Conservation (phyloP, 768 basidiomycete genomes). For the Sutorius australiensis region DNA sequence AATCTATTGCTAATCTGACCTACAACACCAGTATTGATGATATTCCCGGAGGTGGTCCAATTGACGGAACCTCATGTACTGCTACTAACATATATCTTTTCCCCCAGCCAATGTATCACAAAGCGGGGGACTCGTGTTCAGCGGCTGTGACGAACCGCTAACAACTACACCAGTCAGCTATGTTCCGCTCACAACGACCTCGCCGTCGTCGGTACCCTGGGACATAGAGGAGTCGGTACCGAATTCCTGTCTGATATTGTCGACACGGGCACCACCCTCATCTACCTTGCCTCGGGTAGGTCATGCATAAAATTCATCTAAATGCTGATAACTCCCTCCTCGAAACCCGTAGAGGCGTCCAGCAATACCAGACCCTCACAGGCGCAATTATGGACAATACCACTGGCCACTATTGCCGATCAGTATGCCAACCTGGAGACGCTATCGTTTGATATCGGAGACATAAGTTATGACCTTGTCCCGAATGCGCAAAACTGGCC, state of each 20-base stretch:
- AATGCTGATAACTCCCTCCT: not conserved
- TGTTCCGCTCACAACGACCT: conserved; percentile 20
- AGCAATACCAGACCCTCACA: conserved; percentile 19
- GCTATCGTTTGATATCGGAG: conserved; percentile 25
- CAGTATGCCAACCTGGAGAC: conserved; percentile 24
- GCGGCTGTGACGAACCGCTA: conserved; percentile 14
- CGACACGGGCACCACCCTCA: conserved; percentile 25
- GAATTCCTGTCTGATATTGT: too few relatives aligned
- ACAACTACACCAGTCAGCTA: conserved; percentile 17
- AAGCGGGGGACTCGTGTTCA: conserved; percentile 26
- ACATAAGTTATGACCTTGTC: conserved; percentile 7
- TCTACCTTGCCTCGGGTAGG: conserved; percentile 28
- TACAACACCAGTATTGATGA: too few relatives aligned
- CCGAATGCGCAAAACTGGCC: conserved; percentile 35
- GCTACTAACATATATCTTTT: conserved; percentile 26
- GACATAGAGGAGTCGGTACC: conserved; percentile 18
- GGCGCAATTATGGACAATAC: conserved; percentile 22
- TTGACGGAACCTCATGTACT: conserved; percentile 29
- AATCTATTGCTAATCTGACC: conserved; percentile 33
- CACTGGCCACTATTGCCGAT: conserved; percentile 23
- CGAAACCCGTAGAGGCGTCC: conserved; percentile 21
- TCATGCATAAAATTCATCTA: not conserved
- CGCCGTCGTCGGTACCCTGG: conserved; percentile 24
- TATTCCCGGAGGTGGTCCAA: conserved; percentile 38
- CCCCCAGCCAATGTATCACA: conserved; percentile 14